phyloP scores from a whole-genome alignment of 192 early-diverging fungal genomes.

The Mortierella alpina region DNA sequence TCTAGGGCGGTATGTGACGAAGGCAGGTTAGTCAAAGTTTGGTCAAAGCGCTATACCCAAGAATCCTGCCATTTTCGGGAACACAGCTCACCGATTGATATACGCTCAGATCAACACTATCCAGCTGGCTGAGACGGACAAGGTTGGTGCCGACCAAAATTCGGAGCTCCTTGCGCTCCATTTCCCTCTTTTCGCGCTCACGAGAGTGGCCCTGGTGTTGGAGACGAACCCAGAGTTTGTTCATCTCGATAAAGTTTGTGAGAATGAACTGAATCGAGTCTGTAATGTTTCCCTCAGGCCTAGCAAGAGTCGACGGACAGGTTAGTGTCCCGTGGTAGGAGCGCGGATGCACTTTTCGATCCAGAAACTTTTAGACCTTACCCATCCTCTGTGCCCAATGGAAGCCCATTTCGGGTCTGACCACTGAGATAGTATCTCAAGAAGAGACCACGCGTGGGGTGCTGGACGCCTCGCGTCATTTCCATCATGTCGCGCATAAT shows the following conservation, averaged over 20 bases:
- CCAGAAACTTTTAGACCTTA: conserved; percentile 20
- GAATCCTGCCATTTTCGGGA: not conserved
- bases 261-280: conserved; percentile 97
- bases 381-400: conserved; percentile 73
- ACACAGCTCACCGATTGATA: conserved; percentile 73
- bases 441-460: conserved; percentile 97
- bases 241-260: conserved; percentile 99
- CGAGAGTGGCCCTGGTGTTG: conserved; percentile 96
- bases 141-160: conserved; percentile 98
- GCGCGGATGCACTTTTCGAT: not conserved
- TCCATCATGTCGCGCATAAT: conserved; percentile 99
- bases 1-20: conserved; percentile 31
- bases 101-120: conserved; percentile 83
- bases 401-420: conserved; percentile 96
- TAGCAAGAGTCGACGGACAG: conserved; percentile 21
- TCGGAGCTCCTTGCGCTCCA: conserved; percentile 94
- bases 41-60: not conserved
- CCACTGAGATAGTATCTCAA: conserved; percentile 94
- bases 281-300: conserved; percentile 84
- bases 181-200: conserved; percentile 95
- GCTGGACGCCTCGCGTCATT: conserved; percentile 98
- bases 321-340: not conserved
- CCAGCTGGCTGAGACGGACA: conserved; percentile 92
- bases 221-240: conserved; percentile 99
- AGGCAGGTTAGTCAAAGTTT: not conserved